Evolutionary conservation across 805 yeast genomes (phyloP), one percentile per base, ranked within the genome.

Genomic region (Candida dajiaensis): DNA sequence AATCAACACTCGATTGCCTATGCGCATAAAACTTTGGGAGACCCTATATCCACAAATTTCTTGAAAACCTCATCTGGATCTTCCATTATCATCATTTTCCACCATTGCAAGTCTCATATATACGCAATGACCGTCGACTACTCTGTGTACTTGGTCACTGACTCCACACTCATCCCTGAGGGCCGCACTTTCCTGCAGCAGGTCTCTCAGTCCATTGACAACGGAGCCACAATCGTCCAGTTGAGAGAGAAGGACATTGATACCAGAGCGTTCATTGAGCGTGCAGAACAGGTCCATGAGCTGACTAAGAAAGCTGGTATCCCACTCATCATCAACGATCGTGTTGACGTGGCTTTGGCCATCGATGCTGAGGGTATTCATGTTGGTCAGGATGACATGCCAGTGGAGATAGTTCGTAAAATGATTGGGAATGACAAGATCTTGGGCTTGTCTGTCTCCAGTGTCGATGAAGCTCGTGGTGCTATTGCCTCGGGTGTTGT

Each of bases 371-470:
- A 88, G 52, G 96, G 96, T 31, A 83, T 90, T 9, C 97, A 89
- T 67, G 87, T 89, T 19, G 97, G 97, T 0, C 97, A 89, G 63
- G 89, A 83, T 44, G 97, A 89, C 60, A 86, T 89, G 87, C 68
- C 71, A 4, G 65, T 65, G 8, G 54, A 56, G 1, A 55, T 73
- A 35, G 94, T 79, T 1, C 66, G 97, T 33, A 58, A 69, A 55
- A 58, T 88, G 28, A 64, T 89, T 12, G 96, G 97, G 0, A 78
- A 82, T 0, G 73, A 78, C 46, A 88, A 84, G 65, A 81, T 89
- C 48, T 61, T 89, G 40, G 97, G 97, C 1, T 81, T 90, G 47
- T 81, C 90, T 37, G 84, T 88, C 22, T 75, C 83, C 8, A 71
- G 73, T 28, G 71, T 71, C 0, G 71, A 70, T 5, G 95, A 89